Conservation (phyloP, 768 basidiomycete species). For the Russula sp. region DNA sequence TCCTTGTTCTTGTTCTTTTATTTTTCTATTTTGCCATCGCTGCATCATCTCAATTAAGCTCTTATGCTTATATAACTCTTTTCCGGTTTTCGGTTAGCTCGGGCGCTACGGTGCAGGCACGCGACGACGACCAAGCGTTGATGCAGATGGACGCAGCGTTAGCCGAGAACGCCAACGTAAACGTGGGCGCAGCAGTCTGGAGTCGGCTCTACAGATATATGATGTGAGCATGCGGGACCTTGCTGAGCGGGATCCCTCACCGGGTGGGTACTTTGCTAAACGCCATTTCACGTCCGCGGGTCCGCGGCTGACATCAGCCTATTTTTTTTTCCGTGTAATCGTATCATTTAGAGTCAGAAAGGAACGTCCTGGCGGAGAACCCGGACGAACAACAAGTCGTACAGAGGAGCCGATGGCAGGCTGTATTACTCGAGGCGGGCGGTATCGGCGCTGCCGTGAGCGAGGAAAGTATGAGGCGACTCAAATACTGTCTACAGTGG, state of each 20-base stretch:
- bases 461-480: constrained; percentile 82
- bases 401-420: constrained; percentile 79
- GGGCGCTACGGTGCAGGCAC: constrained; percentile 17
- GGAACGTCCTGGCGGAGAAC: background rate
- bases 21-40: background rate
- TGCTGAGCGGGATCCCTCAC: constrained; percentile 12
- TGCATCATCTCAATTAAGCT: background rate
- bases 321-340: background rate
- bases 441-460: constrained; percentile 84
- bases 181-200: constrained; percentile 16
- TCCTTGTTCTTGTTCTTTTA: background rate
- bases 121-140: constrained; percentile 10
- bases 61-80: background rate
- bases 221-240: constrained; percentile 21
- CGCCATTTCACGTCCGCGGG: background rate
- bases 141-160: constrained; percentile 9
- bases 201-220: constrained; percentile 15
- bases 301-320: background rate
- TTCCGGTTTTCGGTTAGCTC: constrained; percentile 12
- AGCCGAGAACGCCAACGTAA: constrained; percentile 12
- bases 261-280: background rate
- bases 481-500: constrained; percentile 86
- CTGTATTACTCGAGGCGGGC: constrained; percentile 78
- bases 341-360: constrained; percentile 13
- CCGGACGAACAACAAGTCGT: constrained; percentile 47